A percentile compares a stretch with the other conserved stretches of the same genome.
phyloP scores from a whole-genome alignment of 176 grass and related monocot species.

The Typha latifolia region DNA sequence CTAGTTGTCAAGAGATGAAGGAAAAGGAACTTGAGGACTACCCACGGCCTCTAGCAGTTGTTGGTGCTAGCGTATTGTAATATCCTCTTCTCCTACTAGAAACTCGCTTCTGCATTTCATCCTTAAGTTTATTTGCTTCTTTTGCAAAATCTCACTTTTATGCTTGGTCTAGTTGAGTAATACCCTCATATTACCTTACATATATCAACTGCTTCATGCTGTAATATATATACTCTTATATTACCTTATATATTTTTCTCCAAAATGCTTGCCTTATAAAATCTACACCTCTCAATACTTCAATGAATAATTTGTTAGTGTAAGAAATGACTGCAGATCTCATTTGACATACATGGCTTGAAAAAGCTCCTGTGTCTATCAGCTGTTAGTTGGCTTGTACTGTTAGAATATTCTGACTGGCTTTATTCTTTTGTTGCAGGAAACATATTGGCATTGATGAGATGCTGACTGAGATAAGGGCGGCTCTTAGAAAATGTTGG shows the following conservation, averaged over 20 bases:
- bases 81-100: constrained; percentile 7
- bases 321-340: no score
- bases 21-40: constrained; percentile 78
- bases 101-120: not conserved
- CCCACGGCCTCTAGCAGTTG: constrained; percentile 73
- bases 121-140: not conserved
- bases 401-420: not conserved
- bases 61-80: constrained; percentile 74
- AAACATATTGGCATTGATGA: constrained; percentile 69
- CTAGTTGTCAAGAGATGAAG: constrained; percentile 25
- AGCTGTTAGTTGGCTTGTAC: not conserved
- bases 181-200: not conserved
- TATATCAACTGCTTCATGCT: no score
- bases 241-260: no score
- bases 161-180: not conserved
- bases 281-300: no score
- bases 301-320: no score
- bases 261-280: no score
- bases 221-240: not conserved
- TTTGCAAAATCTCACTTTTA: not conserved
- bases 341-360: no score
- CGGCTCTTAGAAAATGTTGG: constrained; percentile 60
- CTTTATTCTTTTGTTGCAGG: constrained; percentile 33
- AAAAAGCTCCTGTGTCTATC: no score
- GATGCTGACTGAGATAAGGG: constrained; percentile 76